phyloP scores from a whole-genome alignment of 176 grass and related monocot genomes.

The Aegilops sharonensis region DNA sequence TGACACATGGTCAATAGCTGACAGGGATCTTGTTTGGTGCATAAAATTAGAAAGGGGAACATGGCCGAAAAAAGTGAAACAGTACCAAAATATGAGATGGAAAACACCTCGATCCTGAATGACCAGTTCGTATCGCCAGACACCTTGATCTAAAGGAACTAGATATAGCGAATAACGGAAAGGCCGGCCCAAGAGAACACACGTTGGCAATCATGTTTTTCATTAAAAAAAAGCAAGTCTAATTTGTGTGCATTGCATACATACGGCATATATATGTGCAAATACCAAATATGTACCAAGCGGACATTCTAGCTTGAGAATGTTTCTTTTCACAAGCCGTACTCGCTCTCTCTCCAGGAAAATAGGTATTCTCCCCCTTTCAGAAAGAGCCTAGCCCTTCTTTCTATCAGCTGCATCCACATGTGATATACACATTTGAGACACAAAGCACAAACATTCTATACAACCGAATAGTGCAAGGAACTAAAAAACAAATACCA shows the following conservation, averaged over 20 bases:
- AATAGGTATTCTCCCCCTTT: no score
- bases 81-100: neutral
- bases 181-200: no score
- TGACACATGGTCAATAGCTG: neutral
- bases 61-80: neutral
- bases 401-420: neutral
- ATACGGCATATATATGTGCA: neutral
- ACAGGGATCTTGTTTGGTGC: neutral
- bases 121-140: neutral
- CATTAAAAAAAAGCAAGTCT: neutral
- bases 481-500: neutral
- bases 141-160: no score
- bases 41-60: neutral
- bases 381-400: neutral
- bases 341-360: no score
- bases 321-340: no score
- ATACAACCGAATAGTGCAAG: neutral
- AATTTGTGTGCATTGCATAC: neutral
- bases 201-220: neutral
- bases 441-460: neutral
- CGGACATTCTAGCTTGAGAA: no score
- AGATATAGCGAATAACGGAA: no score
- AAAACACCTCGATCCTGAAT: neutral
- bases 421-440: neutral
- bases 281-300: neutral